Percentiles rank a stretch among this genome's conserved stretches.
Conservation (phyloP, 75 land plant genomes). For the Selaginella tamariscina region DNA sequence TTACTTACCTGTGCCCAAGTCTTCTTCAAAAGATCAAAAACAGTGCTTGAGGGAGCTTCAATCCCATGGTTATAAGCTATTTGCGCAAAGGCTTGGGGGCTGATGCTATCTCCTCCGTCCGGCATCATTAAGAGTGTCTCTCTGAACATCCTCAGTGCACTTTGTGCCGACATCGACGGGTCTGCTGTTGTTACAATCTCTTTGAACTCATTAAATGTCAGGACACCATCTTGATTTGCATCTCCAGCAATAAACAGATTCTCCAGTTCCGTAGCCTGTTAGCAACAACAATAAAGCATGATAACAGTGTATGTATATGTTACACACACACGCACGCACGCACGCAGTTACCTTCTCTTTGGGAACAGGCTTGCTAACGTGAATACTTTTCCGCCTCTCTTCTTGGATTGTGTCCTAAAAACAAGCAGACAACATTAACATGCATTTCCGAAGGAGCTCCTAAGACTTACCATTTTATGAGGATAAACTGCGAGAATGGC, state of each 20-base stretch:
- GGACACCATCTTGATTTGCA: slow-evolving; percentile 37
- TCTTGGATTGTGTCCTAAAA: not conserved
- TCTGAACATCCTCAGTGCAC: slow-evolving; percentile 31
- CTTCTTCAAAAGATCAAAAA: slow-evolving; percentile 25
- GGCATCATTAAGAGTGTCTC: slow-evolving; percentile 30
- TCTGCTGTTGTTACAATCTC: slow-evolving; percentile 31
- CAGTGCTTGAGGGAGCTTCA: slow-evolving; percentile 22
- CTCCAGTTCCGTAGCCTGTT: slow-evolving; percentile 23
- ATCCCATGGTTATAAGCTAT: slow-evolving; percentile 33
- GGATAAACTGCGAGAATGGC: slow-evolving; percentile 21
- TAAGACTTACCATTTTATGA: not conserved
- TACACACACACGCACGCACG: not conserved
- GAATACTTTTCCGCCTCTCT: not conserved
- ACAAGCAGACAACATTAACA: not conserved
- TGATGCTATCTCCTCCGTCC: slow-evolving; percentile 34
- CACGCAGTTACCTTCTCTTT: slow-evolving; percentile 4
- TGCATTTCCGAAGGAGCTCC: not conserved
- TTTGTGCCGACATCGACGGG: slow-evolving; percentile 26
- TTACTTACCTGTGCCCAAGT: slow-evolving; percentile 29
- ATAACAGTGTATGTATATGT: not conserved
- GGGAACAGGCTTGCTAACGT: slow-evolving; percentile 4
- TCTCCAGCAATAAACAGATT: slow-evolving; percentile 31
- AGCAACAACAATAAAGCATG: not conserved
- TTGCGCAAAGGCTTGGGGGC: slow-evolving; percentile 31
- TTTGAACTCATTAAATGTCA: slow-evolving; percentile 32